Evolutionary conservation across 2,329 filamentous ascomycete genomes (phyloP), one percentile per base, ranked within the genome.

Genomic region (Alternaria triticimaculans): DNA sequence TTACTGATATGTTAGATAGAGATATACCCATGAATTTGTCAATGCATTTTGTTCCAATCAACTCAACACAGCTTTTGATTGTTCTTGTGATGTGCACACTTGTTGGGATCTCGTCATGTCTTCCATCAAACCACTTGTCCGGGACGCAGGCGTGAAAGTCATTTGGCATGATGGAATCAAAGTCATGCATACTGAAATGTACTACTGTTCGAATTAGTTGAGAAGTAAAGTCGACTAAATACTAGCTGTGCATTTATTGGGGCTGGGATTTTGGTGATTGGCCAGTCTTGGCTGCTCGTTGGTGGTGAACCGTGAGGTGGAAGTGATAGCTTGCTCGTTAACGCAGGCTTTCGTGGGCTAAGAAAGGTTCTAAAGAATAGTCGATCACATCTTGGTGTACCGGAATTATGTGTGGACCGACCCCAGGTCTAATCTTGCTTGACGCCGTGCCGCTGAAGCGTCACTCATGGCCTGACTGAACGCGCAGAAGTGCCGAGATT

Each of bases 21-120:
- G 30, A 53, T 53, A 53, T 53, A 53, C 49, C 49, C 49, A 53
- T 53, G 49, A 53, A 53, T 37, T 53, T 53, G 49, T 21, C 28
- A 53, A 53, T 53, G 30, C 25, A 53, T 41, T 41, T 53, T 37
- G 14, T 51, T 25, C 18, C 6, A 6, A 25, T 23, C 2, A 18
- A 23, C 11, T 25, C 15, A 3, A 6, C 3, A 23, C 33, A 3
- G 12, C 9, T 23, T 3, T n/a, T 11, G 5, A 12, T 7, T 50
- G n/a, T 30, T 28, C 26, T 44, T n/a, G 6, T 43, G 30, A 15
- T 15, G 14, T 37, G 30, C 30, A 37, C 14, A 8, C 30, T 11
- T 33, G 14, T 33, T 33, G 30, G 8, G 30, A 15, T 15, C 30
- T 37, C 30, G 4, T 37, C 14, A 37, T 15, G 30, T n/a, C 14